Evolutionary conservation across 768 basidiomycete species (phyloP).

Genomic region (Sporobolomyces roseus): DNA sequence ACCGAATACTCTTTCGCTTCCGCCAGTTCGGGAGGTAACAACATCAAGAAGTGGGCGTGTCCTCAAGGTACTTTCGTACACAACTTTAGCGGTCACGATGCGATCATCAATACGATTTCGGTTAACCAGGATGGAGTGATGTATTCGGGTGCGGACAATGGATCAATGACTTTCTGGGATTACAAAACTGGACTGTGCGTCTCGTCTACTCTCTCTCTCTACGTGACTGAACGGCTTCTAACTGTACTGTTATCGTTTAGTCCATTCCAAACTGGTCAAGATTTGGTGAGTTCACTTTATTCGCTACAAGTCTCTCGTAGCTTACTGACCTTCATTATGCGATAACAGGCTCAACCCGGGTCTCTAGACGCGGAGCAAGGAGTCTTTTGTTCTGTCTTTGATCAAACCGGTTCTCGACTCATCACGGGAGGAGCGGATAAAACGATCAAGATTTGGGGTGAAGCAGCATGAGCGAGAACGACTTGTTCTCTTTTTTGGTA

Average conservation of each 20-base stretch:
- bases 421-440: slow-evolving; percentile 92
- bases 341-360: slow-evolving; percentile 78
- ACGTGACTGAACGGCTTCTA: no score
- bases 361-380: slow-evolving; percentile 96
- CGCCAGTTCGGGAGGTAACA: slow-evolving; percentile 96
- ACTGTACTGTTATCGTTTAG: no score
- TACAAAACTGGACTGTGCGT: slow-evolving; percentile 74
- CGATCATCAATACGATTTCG: slow-evolving; percentile 91
- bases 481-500: not conserved
- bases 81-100: slow-evolving; percentile 94
- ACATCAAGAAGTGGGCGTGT: slow-evolving; percentile 99
- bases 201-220: no score
- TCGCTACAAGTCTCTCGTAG: no score
- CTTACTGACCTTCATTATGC: no score
- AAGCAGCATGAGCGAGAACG: not conserved
- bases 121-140: slow-evolving; percentile 95
- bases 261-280: no score
- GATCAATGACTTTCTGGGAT: slow-evolving; percentile 87
- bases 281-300: no score
- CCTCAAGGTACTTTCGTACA: slow-evolving; percentile 93
- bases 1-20: slow-evolving; percentile 95
- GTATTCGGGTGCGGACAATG: slow-evolving; percentile 95
- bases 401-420: slow-evolving; percentile 85
- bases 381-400: slow-evolving; percentile 94
- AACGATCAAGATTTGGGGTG: slow-evolving; percentile 78